phyloP scores from a whole-genome alignment of 2,329 filamentous ascomycete species.

The Penicillium hordei region DNA sequence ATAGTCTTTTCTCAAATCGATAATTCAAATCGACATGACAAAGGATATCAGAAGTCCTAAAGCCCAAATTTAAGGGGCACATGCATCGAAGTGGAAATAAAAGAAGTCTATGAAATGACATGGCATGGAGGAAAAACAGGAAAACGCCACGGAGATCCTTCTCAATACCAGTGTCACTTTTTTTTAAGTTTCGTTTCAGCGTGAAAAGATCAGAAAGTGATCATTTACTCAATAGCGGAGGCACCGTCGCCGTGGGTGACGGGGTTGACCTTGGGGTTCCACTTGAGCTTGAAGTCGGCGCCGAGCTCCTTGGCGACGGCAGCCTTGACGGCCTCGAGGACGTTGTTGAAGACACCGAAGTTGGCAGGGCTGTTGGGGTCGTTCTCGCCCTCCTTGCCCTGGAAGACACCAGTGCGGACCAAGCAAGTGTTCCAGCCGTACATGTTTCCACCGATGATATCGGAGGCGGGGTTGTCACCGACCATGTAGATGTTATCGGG shows the following conservation, averaged over 20 bases:
- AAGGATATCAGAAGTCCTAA: constrained; percentile 19
- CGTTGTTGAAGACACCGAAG: constrained; percentile 73
- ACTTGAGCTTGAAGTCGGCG: constrained; percentile 71
- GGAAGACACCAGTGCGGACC: constrained; percentile 75
- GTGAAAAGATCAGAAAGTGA: constrained; percentile 7
- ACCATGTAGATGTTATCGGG: constrained; percentile 74
- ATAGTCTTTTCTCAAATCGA: constrained; percentile 12
- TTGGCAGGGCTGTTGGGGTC: constrained; percentile 74
- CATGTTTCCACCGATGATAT: constrained; percentile 75
- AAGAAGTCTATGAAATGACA: constrained; percentile 14
- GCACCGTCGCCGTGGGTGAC: constrained; percentile 55
- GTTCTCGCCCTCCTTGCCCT: constrained; percentile 64
- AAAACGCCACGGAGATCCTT: constrained; percentile 11
- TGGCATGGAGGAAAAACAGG: neutral
- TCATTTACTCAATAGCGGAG: constrained; percentile 56
- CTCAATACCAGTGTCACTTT: constrained; percentile 7
- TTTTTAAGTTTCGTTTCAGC: constrained; percentile 17
- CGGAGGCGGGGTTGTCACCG: constrained; percentile 71
- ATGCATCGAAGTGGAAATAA: constrained; percentile 4
- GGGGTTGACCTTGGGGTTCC: constrained; percentile 70
- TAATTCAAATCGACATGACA: constrained; percentile 9
- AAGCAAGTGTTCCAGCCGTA: constrained; percentile 81
- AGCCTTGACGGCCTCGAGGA: constrained; percentile 68
- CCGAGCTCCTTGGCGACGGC: constrained; percentile 69
- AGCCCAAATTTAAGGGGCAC: constrained; percentile 5